Conservation (phyloP, 495 filamentous ascomycete genomes). For the Lepidopterella palustris region DNA sequence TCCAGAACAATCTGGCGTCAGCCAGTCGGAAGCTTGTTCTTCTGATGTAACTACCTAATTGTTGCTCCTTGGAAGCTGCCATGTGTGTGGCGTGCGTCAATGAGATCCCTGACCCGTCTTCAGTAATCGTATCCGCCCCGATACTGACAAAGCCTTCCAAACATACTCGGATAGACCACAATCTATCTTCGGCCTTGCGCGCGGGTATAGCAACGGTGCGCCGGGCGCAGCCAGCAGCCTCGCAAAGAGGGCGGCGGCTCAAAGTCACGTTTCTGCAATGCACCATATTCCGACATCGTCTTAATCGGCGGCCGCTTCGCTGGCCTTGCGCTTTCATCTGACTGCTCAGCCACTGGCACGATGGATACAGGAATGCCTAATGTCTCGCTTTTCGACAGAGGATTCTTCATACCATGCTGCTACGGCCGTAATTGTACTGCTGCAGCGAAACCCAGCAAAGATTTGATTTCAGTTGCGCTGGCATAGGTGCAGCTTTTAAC, state of each 20-base stretch:
- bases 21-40: slow-evolving; percentile 18
- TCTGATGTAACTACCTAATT: slow-evolving; percentile 1
- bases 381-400: no score
- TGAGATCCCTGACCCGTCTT: no score
- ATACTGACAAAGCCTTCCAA: not conserved
- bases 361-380: no score
- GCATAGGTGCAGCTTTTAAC: no score
- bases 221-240: not conserved
- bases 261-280: not conserved
- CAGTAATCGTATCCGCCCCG: not conserved
- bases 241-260: not conserved
- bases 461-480: no score
- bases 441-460: no score
- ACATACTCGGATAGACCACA: no score
- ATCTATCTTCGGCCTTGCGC: not conserved
- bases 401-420: no score
- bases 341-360: no score
- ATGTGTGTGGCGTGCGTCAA: no score
- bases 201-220: not conserved
- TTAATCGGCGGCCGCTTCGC: not conserved
- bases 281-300: not conserved
- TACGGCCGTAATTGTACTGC: no score
- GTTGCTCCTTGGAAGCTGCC: not conserved
- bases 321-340: not conserved
- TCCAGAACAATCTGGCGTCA: slow-evolving; percentile 21